Conservation (phyloP, 495 filamentous ascomycete genomes). For the Hypoxylon trugodes region DNA sequence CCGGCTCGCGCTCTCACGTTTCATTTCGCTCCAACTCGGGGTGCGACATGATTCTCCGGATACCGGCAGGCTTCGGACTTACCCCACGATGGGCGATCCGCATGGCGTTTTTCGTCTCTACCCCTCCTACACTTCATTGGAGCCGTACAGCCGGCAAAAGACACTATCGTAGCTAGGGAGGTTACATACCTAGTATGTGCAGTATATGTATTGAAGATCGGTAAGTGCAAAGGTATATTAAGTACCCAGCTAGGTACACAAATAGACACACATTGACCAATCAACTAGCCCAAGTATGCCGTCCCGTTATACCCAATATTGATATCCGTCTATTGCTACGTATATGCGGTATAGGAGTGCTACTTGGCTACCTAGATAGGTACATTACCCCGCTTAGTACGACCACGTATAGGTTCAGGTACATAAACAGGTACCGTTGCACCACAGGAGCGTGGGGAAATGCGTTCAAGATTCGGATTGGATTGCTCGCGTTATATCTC, state of each 20-base stretch:
- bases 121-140: background rate
- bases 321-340: background rate
- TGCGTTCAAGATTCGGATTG: no score
- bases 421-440: no score
- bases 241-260: no score
- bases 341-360: background rate
- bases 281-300: no score
- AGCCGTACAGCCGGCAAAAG: background rate
- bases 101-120: background rate
- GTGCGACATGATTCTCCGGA: background rate
- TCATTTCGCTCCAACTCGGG: background rate
- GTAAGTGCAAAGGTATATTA: no score
- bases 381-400: constrained; percentile 11
- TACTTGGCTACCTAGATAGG: background rate
- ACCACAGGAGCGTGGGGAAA: no score
- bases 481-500: no score
- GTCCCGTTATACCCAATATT: background rate
- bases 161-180: background rate
- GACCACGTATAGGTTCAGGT: background rate
- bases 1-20: no score
- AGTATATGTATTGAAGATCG: background rate
- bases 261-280: no score
- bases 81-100: constrained; percentile 5
- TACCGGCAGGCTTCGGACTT: background rate
- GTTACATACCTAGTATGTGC: no score